A percentile compares a stretch with the other conserved stretches of the same genome.
Evolutionary conservation across 2,329 filamentous ascomycete species (phyloP).

Genomic region (Botrytis elliptica): DNA sequence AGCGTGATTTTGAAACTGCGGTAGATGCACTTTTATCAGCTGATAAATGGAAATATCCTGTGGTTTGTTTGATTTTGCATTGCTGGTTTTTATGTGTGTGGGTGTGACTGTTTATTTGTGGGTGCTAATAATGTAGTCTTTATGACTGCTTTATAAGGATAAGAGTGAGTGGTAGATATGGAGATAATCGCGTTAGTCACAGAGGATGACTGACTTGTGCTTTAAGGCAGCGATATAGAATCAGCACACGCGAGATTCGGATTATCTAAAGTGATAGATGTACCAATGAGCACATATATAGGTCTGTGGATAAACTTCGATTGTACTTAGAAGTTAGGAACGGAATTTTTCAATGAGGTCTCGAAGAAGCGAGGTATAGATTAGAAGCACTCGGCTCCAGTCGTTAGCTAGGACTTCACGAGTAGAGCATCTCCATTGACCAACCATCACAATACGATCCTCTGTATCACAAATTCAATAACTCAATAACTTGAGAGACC

Average conservation of each 20-base stretch:
- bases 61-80: neutral
- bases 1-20: neutral
- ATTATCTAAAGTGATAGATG: accelerated
- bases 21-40: neutral
- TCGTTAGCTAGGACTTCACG: neutral
- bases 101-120: neutral
- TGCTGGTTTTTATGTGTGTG: neutral
- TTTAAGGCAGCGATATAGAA: neutral
- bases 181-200: neutral
- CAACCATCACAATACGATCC: neutral
- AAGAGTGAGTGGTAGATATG: neutral
- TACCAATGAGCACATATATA: accelerated
- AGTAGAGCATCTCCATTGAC: neutral
- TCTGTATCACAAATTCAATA: too few relatives aligned
- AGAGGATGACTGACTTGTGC: neutral
- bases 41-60: neutral
- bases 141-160: neutral
- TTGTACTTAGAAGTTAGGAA: accelerated
- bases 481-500: too few relatives aligned
- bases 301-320: neutral
- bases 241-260: neutral
- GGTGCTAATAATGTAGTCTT: neutral
- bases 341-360: neutral
- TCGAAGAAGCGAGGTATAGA: neutral
- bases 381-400: neutral